phyloP scores from a whole-genome alignment of 306 rosid genomes.

The Cicer pinnatifidum region DNA sequence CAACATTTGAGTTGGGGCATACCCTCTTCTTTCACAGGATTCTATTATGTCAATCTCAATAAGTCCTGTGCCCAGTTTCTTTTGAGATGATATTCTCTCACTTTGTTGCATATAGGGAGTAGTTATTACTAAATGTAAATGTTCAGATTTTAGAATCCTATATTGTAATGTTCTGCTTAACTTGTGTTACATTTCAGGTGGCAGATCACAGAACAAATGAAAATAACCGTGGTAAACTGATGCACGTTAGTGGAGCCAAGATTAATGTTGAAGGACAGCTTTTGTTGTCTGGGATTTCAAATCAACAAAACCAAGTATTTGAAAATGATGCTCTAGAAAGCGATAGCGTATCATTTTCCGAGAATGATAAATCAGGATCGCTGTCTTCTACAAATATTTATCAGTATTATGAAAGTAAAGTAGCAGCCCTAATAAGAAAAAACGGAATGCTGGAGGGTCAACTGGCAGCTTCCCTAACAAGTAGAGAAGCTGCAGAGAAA shows the following conservation, averaged over 20 bases:
- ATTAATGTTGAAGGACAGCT: constrained; percentile 46
- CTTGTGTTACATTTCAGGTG: constrained; percentile 52
- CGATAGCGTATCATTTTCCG: constrained; percentile 52
- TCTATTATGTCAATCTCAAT: not conserved
- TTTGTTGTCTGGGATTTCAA: constrained; percentile 58
- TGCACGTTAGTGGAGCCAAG: constrained; percentile 52
- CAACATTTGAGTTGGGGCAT: not conserved
- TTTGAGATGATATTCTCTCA: not conserved
- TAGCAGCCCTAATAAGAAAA: constrained; percentile 73
- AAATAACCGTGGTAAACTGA: constrained; percentile 50
- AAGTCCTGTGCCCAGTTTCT: not conserved
- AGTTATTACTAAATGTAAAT: not conserved
- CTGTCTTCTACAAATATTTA: constrained; percentile 62
- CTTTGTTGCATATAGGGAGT: constrained; percentile 1
- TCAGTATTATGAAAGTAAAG: constrained; percentile 75
- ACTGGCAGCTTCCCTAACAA: constrained; percentile 68
- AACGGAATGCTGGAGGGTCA: constrained; percentile 88
- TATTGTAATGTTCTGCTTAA: not conserved
- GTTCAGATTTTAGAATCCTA: not conserved
- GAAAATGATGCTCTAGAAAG: constrained; percentile 57
- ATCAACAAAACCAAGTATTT: constrained; percentile 60
- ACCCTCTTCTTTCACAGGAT: not conserved
- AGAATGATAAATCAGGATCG: constrained; percentile 64
- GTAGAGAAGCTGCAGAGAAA: constrained; percentile 82
- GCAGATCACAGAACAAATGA: constrained; percentile 59